These are phyloP conservation scores for Boletus reticulatus DNA, from an alignment of 768 basidiomycete genomes.

Conservation along the genomic window DNA sequence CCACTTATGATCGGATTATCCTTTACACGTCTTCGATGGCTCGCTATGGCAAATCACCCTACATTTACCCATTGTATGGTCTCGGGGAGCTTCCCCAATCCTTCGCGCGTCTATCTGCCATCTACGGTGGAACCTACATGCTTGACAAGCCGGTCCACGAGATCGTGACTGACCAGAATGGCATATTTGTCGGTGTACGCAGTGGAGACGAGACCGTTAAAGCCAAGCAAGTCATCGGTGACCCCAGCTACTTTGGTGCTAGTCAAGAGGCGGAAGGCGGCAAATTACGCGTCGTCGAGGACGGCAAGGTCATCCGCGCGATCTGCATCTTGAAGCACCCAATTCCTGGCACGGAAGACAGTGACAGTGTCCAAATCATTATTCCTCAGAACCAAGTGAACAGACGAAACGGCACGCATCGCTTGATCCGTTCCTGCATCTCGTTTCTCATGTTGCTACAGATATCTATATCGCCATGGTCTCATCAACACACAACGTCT, in stretches of 20 bases:
- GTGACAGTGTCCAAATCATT: slow-evolving; percentile 95
- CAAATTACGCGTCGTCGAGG: slow-evolving; percentile 86
- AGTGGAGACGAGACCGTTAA: slow-evolving; percentile 89
- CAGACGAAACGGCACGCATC: slow-evolving; percentile 78
- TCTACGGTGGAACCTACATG: slow-evolving; percentile 99
- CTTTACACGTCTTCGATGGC: slow-evolving; percentile 99
- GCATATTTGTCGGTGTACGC: slow-evolving; percentile 91
- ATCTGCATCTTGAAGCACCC: slow-evolving; percentile 99
- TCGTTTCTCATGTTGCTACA: slow-evolving; percentile 31
- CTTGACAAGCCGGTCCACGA: slow-evolving; percentile 92
- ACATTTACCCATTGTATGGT: slow-evolving; percentile 98
- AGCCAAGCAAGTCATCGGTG: slow-evolving; percentile 97
- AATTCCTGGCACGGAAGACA: slow-evolving; percentile 94
- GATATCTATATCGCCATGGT: slow-evolving; percentile 99
- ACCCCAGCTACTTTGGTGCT: slow-evolving; percentile 94
- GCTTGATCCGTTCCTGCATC: background rate
- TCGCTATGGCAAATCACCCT: slow-evolving; percentile 98
- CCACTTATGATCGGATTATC: slow-evolving; percentile 90
- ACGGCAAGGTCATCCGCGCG: slow-evolving; percentile 91
- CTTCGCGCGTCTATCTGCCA: slow-evolving; percentile 96
- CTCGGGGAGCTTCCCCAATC: slow-evolving; percentile 98
- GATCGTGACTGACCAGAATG: slow-evolving; percentile 81
- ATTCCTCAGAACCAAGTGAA: slow-evolving; percentile 98
- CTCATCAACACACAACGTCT: slow-evolving; percentile 96
- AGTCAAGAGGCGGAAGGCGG: slow-evolving; percentile 62